Percentiles rank a stretch among this genome's conserved stretches.
Conservation (phyloP, 345 rosid species). For the Eucalyptus curtisii region DNA sequence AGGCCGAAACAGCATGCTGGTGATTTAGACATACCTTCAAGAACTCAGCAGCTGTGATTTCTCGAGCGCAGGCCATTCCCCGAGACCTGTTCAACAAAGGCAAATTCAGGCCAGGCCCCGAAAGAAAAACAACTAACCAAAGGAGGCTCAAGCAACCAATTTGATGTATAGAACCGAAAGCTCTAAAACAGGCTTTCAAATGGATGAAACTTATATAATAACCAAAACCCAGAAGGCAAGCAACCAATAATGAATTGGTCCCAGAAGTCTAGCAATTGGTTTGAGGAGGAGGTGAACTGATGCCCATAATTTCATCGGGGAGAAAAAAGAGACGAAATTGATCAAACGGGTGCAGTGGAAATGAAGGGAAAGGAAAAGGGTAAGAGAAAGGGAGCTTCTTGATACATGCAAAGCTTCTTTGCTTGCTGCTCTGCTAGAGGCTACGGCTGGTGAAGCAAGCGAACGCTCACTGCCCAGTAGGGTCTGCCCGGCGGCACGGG, state of each 20-base stretch:
- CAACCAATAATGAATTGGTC: neutral
- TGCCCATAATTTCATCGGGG: neutral
- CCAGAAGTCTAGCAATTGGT: neutral
- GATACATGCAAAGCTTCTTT: neutral
- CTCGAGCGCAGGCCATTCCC: slow-evolving; percentile 18
- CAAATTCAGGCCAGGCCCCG: neutral
- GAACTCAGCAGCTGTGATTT: slow-evolving; percentile 22
- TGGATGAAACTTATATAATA: neutral
- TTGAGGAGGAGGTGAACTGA: neutral
- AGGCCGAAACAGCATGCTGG: neutral
- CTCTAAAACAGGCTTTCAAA: neutral
- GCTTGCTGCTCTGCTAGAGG: neutral
- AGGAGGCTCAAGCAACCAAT: neutral
- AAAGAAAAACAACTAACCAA: neutral
- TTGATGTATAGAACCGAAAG: neutral
- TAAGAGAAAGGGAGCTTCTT: neutral
- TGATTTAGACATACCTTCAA: slow-evolving; percentile 8
- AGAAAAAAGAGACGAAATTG: neutral
- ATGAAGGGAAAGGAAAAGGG: neutral
- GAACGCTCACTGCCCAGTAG: neutral
- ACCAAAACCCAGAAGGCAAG: neutral
- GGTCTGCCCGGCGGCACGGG: neutral
- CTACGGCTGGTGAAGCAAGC: neutral
- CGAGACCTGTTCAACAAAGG: neutral
- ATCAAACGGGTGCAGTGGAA: neutral